A percentile compares a stretch with the other conserved stretches of the same genome.
Evolutionary conservation across 768 basidiomycete species (phyloP).

Genomic region (Tricholoma saponaceum): DNA sequence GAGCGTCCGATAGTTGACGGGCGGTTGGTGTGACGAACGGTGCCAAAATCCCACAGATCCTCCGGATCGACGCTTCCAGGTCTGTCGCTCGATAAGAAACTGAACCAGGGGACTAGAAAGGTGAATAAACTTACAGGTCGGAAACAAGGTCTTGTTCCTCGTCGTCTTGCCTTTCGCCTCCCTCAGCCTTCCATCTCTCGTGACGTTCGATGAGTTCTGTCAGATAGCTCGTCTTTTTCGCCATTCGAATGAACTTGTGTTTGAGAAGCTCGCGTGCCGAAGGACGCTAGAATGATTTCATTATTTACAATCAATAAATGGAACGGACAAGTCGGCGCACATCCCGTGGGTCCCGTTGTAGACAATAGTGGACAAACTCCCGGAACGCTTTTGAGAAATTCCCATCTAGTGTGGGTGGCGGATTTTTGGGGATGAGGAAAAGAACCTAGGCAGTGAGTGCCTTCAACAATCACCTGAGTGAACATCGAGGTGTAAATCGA

Average conservation of each 20-base stretch:
- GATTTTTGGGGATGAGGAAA: conserved; percentile 97
- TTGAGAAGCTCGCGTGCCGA: conserved; percentile 92
- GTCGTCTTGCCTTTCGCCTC: conserved; percentile 72
- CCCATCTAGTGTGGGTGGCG: conserved; percentile 86
- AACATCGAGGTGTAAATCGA: not conserved
- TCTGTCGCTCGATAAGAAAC: conserved; percentile 27
- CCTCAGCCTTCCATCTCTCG: conserved; percentile 90
- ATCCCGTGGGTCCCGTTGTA: conserved; percentile 91
- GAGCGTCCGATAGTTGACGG: conserved; percentile 66
- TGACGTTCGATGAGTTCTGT: conserved; percentile 95
- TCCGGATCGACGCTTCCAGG: conserved; percentile 58
- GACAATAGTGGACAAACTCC: conserved; percentile 90
- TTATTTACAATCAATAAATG: not conserved
- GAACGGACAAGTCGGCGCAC: conserved; percentile 39
- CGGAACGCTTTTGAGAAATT: conserved; percentile 91
- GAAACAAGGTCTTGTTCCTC: conserved; percentile 58
- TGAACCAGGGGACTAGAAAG: not conserved
- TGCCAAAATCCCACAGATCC: conserved; percentile 97
- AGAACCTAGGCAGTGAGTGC: conserved; percentile 59
- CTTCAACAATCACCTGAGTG: not conserved
- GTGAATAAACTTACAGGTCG: conserved; percentile 52
- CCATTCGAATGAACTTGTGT: conserved; percentile 93
- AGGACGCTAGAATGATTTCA: conserved; percentile 60
- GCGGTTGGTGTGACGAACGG: conserved; percentile 72
- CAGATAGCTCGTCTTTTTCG: conserved; percentile 91